A percentile compares a stretch with the other conserved stretches of the same genome.
phyloP scores from a whole-genome alignment of 2,329 filamentous ascomycete species.

The Dothiorella sarmentorum region DNA sequence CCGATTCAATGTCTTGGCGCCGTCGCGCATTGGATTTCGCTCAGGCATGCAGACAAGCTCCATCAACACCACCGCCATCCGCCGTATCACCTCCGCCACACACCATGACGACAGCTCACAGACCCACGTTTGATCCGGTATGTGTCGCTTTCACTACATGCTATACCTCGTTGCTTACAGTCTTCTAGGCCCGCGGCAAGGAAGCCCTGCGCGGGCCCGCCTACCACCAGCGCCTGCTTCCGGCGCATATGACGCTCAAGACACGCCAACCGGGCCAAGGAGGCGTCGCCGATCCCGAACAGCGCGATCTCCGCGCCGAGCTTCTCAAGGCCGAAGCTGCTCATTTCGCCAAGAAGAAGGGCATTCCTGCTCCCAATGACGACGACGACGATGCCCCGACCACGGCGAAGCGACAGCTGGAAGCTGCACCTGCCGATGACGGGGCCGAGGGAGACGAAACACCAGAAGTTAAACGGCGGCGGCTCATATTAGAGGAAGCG shows the following conservation, averaged over 20 bases:
- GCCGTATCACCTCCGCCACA: not conserved
- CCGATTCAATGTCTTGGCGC: not conserved
- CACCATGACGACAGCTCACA: slow-evolving; percentile 57
- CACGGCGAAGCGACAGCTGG: slow-evolving; percentile 55
- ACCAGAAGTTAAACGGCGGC: slow-evolving; percentile 74
- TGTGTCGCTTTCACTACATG: slow-evolving; percentile 24
- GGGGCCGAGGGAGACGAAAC: slow-evolving; percentile 57
- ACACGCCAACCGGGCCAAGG: slow-evolving; percentile 86
- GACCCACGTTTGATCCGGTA: slow-evolving; percentile 96
- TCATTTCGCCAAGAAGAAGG: slow-evolving; percentile 81
- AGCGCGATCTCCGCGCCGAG: slow-evolving; percentile 83
- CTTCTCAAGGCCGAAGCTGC: slow-evolving; percentile 83
- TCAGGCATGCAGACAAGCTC: not conserved
- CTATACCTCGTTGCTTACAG: slow-evolving; percentile 26
- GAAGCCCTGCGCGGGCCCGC: slow-evolving; percentile 89
- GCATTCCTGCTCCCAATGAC: slow-evolving; percentile 52
- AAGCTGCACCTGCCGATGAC: slow-evolving; percentile 26
- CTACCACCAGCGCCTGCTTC: slow-evolving; percentile 93
- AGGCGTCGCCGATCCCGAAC: slow-evolving; percentile 65
- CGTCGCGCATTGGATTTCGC: not conserved
- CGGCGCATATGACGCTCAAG: slow-evolving; percentile 91
- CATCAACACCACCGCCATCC: not conserved
- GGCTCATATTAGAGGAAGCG: slow-evolving; percentile 78
- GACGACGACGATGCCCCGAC: slow-evolving; percentile 41
- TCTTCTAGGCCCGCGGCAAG: slow-evolving; percentile 75